phyloP scores from a whole-genome alignment of 768 basidiomycete species.

The Suillus subluteus region DNA sequence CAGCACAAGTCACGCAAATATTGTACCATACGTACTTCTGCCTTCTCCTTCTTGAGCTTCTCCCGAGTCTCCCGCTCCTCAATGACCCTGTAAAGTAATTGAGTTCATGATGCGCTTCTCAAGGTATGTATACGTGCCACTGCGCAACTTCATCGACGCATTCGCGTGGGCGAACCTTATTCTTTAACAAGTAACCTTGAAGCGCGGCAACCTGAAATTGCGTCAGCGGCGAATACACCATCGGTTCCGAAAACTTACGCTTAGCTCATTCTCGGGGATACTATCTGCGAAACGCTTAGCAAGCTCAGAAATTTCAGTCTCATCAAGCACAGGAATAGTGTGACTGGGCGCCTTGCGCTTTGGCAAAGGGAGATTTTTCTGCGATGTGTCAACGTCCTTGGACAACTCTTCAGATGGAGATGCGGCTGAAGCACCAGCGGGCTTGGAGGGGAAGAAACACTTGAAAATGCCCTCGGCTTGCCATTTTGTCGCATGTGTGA shows the following conservation, averaged over 20 bases:
- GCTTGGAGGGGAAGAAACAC: constrained; percentile 84
- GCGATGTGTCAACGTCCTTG: constrained; percentile 50
- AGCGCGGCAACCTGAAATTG: constrained; percentile 69
- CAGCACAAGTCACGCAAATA: constrained; percentile 3
- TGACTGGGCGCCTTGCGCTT: constrained; percentile 64
- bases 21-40: constrained; percentile 43
- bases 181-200: constrained; percentile 87
- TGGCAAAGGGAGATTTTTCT: constrained; percentile 67
- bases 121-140: constrained; percentile 50
- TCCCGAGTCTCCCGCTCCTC: constrained; percentile 84
- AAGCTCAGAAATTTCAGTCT: constrained; percentile 74
- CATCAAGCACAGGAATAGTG: constrained; percentile 69
- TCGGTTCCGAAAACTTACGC: constrained; percentile 51
- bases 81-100: constrained; percentile 45
- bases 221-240: constrained; percentile 7
- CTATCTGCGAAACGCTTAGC: constrained; percentile 82
- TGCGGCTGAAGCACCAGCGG: constrained; percentile 13
- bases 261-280: constrained; percentile 87
- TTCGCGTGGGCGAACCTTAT: constrained; percentile 87
- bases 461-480: constrained; percentile 93
- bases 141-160: constrained; percentile 79
- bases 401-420: constrained; percentile 17
- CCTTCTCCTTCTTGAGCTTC: constrained; percentile 82
- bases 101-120: constrained; percentile 15
- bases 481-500: constrained; percentile 90